Conservation (phyloP, 2,329 filamentous ascomycete genomes). For the Aspergillus carbonarius region DNA sequence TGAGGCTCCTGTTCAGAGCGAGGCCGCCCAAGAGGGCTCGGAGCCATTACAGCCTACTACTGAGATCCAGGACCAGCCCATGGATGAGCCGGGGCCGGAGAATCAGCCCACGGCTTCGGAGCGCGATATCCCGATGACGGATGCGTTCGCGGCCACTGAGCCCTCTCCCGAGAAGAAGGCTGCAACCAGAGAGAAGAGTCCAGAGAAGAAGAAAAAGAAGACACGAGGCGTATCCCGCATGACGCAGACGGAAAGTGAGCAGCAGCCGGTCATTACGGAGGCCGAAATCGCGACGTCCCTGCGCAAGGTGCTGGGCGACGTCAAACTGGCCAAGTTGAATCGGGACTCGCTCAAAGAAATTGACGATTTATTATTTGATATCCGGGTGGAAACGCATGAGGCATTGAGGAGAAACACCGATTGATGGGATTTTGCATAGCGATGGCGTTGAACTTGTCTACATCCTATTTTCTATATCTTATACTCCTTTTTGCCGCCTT, state of each 20-base stretch:
- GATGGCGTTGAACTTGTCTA: conserved; percentile 30
- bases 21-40: background rate
- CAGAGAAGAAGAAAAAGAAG: conserved; percentile 4
- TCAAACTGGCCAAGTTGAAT: conserved; percentile 61
- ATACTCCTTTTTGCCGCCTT: background rate
- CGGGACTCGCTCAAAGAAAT: conserved; percentile 67
- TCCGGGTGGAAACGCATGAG: conserved; percentile 70
- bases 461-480: background rate
- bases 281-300: conserved; percentile 54
- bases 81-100: background rate
- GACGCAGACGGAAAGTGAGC: conserved; percentile 1
- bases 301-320: conserved; percentile 57
- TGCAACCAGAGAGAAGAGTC: background rate
- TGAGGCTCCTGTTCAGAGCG: background rate
- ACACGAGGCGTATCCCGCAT: background rate
- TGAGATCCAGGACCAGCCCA: background rate
- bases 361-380: conserved; percentile 77
- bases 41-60: background rate
- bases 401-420: conserved; percentile 57
- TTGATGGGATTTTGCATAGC: conserved; percentile 33
- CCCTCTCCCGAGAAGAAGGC: background rate
- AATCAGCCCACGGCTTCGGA: background rate
- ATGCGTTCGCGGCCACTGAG: conserved; percentile 2
- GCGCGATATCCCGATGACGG: conserved; percentile 19
- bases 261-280: background rate